A percentile compares a stretch with the other conserved stretches of the same genome.
Evolutionary conservation across 1,284 basidiomycete species (phyloP).

Genomic region (Marasmius sp.): DNA sequence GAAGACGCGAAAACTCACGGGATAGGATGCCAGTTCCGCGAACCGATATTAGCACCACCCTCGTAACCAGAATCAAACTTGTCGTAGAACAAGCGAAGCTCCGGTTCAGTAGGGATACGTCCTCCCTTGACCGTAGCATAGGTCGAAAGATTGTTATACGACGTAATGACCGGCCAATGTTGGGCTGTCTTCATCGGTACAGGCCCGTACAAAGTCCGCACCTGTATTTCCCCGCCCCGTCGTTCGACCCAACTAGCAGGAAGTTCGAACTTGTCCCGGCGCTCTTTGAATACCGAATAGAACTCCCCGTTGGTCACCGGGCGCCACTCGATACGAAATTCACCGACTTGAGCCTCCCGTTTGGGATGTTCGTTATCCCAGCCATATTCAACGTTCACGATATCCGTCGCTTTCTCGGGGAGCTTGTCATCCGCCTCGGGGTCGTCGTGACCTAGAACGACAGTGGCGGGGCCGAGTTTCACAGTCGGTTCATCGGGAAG

Average conservation of each 20-base stretch:
- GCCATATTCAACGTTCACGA: conserved; percentile 75
- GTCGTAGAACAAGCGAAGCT: conserved; percentile 79
- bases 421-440: conserved; percentile 67
- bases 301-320: conserved; percentile 87
- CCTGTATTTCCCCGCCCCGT: conserved; percentile 49
- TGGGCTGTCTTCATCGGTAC: conserved; percentile 74
- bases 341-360: conserved; percentile 52
- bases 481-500: conserved; percentile 44
- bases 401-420: conserved; percentile 28
- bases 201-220: conserved; percentile 82
- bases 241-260: conserved; percentile 70
- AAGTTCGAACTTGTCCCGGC: conserved; percentile 43
- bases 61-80: conserved; percentile 68
- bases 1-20: conserved; percentile 56
- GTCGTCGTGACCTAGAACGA: conserved; percentile 86
- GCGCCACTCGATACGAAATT: conserved; percentile 78
- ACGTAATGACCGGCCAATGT: conserved; percentile 87
- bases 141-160: conserved; percentile 75
- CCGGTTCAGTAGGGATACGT: conserved; percentile 87
- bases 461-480: conserved; percentile 56
- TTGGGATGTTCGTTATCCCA: conserved; percentile 95
- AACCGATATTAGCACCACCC: conserved; percentile 81
- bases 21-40: conserved; percentile 91
- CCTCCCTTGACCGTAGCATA: conserved; percentile 88
- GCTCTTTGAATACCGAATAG: conserved; percentile 53